These are phyloP conservation scores for Aspergillus sclerotiicarbonarius DNA, from an alignment of 495 filamentous ascomycete species.

Conservation along the genomic window DNA sequence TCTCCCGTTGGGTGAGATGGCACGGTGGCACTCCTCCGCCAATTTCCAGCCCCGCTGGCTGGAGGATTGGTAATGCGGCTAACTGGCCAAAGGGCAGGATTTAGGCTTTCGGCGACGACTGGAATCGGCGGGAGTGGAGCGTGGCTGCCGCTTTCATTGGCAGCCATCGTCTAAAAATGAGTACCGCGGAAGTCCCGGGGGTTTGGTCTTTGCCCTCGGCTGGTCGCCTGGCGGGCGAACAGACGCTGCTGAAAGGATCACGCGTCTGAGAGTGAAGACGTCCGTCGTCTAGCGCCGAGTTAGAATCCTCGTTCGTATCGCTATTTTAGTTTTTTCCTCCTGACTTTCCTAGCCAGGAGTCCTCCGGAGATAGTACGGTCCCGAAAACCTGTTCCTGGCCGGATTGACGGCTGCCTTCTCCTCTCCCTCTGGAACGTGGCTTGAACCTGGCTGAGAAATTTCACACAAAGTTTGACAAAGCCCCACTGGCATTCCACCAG, in stretches of 20 bases:
- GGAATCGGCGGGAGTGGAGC: neutral
- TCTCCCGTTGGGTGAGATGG: no score
- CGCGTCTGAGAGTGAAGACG: no score
- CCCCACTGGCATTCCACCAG: neutral
- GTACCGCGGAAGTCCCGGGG: neutral
- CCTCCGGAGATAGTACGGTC: no score
- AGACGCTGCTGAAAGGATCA: no score
- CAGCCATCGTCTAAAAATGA: neutral
- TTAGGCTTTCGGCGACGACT: neutral
- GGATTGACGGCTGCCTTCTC: neutral
- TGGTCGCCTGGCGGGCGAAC: no score
- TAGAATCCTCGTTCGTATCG: no score
- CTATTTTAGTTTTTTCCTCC: no score
- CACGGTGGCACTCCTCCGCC: neutral
- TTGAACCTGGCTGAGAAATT: neutral
- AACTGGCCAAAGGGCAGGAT: neutral
- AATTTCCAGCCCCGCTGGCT: neutral
- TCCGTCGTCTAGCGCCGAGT: no score
- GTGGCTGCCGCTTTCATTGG: neutral
- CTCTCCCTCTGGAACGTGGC: neutral
- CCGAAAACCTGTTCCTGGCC: neutral
- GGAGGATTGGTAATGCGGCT: neutral
- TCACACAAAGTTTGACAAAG: neutral
- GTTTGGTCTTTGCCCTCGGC: neutral
- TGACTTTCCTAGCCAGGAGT: no score